These are phyloP conservation scores for Yamadazyma sp. DNA, from an alignment of 1,139 yeast species.

Conservation along the genomic window DNA sequence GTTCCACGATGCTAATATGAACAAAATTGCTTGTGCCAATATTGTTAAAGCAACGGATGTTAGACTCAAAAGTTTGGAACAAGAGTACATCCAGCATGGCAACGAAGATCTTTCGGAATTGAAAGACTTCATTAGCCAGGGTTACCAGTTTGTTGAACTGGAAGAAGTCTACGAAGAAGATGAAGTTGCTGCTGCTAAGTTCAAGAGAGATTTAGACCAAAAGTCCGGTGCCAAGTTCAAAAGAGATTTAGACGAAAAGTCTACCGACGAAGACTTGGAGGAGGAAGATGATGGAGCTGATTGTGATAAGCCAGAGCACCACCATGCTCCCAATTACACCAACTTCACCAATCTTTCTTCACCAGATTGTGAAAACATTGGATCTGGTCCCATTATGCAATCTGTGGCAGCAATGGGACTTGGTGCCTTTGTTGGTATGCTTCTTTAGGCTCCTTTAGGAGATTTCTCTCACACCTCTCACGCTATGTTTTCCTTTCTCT, in stretches of 20 bases:
- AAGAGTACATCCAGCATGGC: constrained; percentile 21
- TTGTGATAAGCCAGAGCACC: constrained; percentile 7
- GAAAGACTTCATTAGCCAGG: constrained; percentile 18
- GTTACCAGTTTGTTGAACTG: constrained; percentile 17
- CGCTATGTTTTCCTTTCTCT: constrained; percentile 14
- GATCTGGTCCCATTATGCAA: constrained; percentile 5
- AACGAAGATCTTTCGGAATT: constrained; percentile 22
- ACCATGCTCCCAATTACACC: constrained; percentile 10
- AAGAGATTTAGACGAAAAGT: background rate
- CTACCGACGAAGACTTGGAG: constrained; percentile 2
- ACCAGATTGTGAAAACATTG: constrained; percentile 18
- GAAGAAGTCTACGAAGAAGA: constrained; percentile 17
- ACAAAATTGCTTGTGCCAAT: constrained; percentile 60
- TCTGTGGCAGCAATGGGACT: constrained; percentile 17
- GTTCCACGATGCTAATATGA: constrained; percentile 49
- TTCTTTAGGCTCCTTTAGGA: constrained; percentile 21
- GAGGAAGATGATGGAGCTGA: constrained; percentile 5
- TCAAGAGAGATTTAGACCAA: constrained; percentile 12
- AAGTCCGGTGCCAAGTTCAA: background rate
- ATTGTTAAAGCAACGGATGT: constrained; percentile 36
- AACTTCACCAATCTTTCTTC: constrained; percentile 16
- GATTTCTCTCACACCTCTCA: background rate
- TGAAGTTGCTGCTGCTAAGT: constrained; percentile 5
- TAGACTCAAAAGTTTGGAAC: constrained; percentile 25
- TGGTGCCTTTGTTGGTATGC: constrained; percentile 22